phyloP scores from a whole-genome alignment of 495 filamentous ascomycete genomes.

The Staphylotrichum tortipilum region DNA sequence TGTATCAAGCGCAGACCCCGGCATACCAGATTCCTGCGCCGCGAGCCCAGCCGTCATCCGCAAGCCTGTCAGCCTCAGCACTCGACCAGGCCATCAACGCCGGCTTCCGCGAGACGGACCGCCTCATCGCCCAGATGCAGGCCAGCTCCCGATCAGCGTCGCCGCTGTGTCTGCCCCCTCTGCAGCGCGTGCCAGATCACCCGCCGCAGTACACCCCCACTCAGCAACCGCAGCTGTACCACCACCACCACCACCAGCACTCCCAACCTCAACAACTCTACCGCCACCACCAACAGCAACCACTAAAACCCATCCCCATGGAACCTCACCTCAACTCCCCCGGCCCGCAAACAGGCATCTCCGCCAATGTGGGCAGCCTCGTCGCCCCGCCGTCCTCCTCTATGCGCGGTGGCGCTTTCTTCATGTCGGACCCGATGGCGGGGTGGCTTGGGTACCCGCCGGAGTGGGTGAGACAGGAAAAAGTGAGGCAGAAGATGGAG shows the following conservation, averaged over 20 bases:
- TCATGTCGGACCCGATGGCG: conserved; percentile 9
- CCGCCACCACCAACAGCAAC: background rate
- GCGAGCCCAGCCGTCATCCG: background rate
- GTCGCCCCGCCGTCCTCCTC: too few species aligned
- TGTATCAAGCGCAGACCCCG: background rate
- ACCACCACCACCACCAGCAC: background rate
- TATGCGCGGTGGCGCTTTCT: conserved; percentile 4
- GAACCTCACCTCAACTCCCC: conserved; percentile 20
- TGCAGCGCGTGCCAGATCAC: too few species aligned
- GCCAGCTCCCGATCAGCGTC: background rate
- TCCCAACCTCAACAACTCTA: too few species aligned
- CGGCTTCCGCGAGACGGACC: conserved; percentile 18
- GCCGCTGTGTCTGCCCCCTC: conserved; percentile 3
- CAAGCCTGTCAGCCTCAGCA: background rate
- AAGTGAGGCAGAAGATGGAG: too few species aligned
- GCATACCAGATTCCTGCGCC: background rate
- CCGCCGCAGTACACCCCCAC: background rate
- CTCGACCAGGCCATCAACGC: conserved; percentile 4
- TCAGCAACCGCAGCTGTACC: background rate
- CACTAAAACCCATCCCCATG: conserved; percentile 9
- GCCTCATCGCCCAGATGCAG: conserved; percentile 13
- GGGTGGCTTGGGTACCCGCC: conserved; percentile 10
- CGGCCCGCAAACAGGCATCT: conserved; percentile 11
- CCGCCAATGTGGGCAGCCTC: conserved; percentile 13
- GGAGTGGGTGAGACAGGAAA: background rate